Conservation (phyloP, 257 asterid genomes). For the Scutellaria baicalensis region DNA sequence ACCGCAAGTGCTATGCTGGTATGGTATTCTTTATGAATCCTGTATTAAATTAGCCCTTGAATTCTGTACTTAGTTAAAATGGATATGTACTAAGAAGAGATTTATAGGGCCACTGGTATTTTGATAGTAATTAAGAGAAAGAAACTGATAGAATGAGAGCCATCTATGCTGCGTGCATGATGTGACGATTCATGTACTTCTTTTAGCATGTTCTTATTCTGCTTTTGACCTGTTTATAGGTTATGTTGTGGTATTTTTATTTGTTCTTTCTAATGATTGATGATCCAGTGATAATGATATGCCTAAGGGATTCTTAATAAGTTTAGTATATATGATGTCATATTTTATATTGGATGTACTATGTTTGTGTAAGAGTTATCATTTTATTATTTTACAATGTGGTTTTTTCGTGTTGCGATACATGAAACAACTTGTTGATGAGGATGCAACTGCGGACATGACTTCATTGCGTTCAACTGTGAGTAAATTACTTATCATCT, state of each 20-base stretch:
- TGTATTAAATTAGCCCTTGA: not conserved
- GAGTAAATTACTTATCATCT: too few relatives aligned
- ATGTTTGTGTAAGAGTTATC: too few relatives aligned
- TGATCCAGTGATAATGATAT: not conserved
- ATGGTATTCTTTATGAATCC: slow-evolving; percentile 44
- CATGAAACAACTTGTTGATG: too few relatives aligned
- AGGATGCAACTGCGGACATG: too few relatives aligned
- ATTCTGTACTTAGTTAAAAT: not conserved
- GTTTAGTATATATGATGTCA: too few relatives aligned
- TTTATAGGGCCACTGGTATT: not conserved
- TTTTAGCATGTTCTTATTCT: not conserved
- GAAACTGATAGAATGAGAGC: not conserved
- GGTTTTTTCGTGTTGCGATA: too few relatives aligned
- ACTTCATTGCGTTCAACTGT: too few relatives aligned
- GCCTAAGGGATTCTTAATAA: too few relatives aligned
- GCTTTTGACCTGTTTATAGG: not conserved
- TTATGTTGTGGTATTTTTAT: not conserved
- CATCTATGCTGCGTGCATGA: not conserved
- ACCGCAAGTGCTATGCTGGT: slow-evolving; percentile 88
- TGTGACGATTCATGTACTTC: not conserved
- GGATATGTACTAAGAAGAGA: not conserved
- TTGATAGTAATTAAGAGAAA: not conserved
- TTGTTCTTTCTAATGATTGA: not conserved
- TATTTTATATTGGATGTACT: too few relatives aligned
- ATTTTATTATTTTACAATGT: too few relatives aligned